Evolutionary conservation across 352 stramenopile genomes (phyloP).

Genomic region (Elongisporangium undulatum): DNA sequence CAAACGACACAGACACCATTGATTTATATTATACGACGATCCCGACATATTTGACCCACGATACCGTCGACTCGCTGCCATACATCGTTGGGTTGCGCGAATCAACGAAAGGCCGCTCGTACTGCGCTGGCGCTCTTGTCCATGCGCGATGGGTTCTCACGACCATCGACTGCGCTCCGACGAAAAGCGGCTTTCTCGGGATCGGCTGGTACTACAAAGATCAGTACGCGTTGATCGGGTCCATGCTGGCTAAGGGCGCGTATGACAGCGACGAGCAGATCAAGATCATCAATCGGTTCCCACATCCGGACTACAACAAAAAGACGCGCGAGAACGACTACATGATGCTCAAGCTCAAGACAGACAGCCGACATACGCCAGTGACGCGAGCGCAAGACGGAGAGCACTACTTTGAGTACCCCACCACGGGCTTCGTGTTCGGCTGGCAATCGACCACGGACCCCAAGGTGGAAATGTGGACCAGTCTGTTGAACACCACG

Average conservation of each 20-base stretch:
- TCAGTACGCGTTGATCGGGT: constrained; percentile 14
- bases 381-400: not conserved
- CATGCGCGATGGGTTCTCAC: not conserved
- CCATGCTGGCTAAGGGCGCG: no score
- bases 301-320: constrained; percentile 25
- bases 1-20: no score
- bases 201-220: not conserved
- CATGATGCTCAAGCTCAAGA: not conserved
- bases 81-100: not conserved
- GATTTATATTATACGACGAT: no score
- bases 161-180: not conserved
- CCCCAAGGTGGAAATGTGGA: no score
- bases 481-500: not conserved
- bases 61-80: not conserved
- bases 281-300: constrained; percentile 15
- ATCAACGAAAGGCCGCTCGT: not conserved
- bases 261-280: constrained; percentile 20
- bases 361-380: not conserved
- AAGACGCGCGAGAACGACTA: constrained; percentile 9
- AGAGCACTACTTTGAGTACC: no score
- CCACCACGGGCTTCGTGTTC: not conserved
- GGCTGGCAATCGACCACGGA: no score
- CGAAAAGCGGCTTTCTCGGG: not conserved
- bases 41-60: not conserved
- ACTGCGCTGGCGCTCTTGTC: not conserved